phyloP scores from a whole-genome alignment of 345 rosid genomes.

The Ceriops decandra region DNA sequence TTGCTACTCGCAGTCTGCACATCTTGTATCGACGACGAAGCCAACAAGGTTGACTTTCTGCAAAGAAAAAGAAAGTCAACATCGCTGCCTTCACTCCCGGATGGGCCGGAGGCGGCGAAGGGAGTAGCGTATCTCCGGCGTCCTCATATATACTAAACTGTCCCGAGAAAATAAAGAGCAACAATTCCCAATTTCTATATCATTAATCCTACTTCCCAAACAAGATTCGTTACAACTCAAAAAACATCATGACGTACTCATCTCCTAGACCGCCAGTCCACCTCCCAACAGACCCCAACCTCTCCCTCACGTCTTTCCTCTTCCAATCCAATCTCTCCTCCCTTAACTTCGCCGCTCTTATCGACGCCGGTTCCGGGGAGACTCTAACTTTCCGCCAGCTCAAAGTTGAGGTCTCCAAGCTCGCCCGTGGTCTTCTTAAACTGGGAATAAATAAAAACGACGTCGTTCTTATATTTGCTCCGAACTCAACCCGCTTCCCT shows the following conservation, averaged over 20 bases:
- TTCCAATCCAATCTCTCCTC: conserved; percentile 10
- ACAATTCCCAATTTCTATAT: not conserved
- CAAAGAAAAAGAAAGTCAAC: too few species aligned
- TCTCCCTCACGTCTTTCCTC: conserved; percentile 19
- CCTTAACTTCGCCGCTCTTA: conserved; percentile 8
- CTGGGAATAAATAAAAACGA: conserved; percentile 22
- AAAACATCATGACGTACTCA: not conserved
- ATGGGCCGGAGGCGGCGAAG: too few species aligned
- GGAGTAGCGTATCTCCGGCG: too few species aligned
- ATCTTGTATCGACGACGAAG: too few species aligned
- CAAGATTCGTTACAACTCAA: conserved; percentile 6
- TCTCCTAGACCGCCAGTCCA: conserved; percentile 12
- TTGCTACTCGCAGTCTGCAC: too few species aligned
- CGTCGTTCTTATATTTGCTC: conserved; percentile 30
- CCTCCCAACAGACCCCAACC: conserved; percentile 9
- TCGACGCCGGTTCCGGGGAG: conserved; percentile 10
- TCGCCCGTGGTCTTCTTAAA: conserved; percentile 4
- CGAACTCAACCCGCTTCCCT: conserved; percentile 31
- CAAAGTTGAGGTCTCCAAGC: conserved; percentile 13
- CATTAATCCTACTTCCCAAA: not conserved
- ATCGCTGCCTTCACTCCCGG: too few species aligned
- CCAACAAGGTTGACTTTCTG: too few species aligned
- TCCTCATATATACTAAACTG: not conserved
- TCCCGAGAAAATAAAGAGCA: not conserved
- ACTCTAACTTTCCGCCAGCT: conserved; percentile 14